phyloP scores from a whole-genome alignment of 331 rosid species.

The Quercus phellos region DNA sequence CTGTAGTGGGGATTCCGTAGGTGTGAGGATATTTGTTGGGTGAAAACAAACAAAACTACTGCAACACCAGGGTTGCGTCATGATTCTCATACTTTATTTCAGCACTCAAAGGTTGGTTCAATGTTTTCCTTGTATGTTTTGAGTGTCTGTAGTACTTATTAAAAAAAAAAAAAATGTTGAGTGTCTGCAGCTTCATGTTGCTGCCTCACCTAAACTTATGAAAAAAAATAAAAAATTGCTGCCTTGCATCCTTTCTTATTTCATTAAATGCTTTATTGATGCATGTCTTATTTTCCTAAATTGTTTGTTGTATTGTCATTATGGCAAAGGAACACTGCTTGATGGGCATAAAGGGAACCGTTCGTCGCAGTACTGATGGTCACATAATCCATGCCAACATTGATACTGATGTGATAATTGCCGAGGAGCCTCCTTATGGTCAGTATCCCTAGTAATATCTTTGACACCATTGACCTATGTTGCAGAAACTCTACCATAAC shows the following conservation, averaged over 20 bases:
- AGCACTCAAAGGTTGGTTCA: slow-evolving; percentile 83
- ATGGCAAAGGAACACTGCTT: slow-evolving; percentile 80
- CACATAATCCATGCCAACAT: slow-evolving; percentile 95
- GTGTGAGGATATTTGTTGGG: slow-evolving; percentile 99
- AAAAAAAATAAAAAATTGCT: not conserved
- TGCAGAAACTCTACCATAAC: no score
- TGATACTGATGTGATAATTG: slow-evolving; percentile 85
- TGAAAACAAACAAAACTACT: slow-evolving; percentile 82
- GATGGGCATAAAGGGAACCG: slow-evolving; percentile 96
- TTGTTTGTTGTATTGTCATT: slow-evolving; percentile 17
- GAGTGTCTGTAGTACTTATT: no score
- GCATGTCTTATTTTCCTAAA: slow-evolving; percentile 1
- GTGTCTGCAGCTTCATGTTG: slow-evolving; percentile 6
- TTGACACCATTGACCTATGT: not conserved
- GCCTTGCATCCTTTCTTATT: not conserved
- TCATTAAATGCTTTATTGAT: not conserved
- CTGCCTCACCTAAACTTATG: not conserved
- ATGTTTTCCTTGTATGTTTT: not conserved
- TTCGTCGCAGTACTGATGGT: slow-evolving; percentile 95
- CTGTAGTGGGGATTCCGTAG: slow-evolving; percentile 94
- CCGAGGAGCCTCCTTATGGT: slow-evolving; percentile 96
- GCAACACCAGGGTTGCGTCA: slow-evolving; percentile 84
- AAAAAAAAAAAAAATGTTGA: not conserved
- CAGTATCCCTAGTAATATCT: slow-evolving; percentile 28
- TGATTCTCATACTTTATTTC: slow-evolving; percentile 89